Base-by-base conservation (phyloP, 768 basidiomycete species). In the Mycena chlorophos region DNA sequence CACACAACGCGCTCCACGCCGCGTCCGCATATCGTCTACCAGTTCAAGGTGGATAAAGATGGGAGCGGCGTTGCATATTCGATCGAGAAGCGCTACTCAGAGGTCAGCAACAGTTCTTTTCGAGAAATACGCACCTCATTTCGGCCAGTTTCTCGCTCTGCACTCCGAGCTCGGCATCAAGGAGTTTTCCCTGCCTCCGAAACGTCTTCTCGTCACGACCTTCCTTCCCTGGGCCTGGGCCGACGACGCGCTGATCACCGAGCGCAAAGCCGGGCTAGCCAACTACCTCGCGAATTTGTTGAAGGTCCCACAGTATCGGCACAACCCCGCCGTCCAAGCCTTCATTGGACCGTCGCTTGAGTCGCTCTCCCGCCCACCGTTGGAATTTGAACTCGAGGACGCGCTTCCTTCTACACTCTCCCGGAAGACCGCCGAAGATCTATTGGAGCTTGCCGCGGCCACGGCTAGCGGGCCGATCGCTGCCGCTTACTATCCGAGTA, bases 201-300 rank as follows among this genome's bases (percentile, higher is more conserved):
- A 80, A 67, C 76, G 78, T n/a, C 68, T 77, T 20, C 66, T 83
- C 5, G 66, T 68, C n/a, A 80, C 77, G 8, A 73, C 72, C 1
- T 78, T 83, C 61, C 52, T 81, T 19, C 80, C 81, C 0, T 77
- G 76, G 2, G 78, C 78, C 2, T 83, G 83, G 81, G 69, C 78
- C 16, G 78, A 82, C 61, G 79, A 83, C 57, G 54, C 70, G 12
- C 76, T 83, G 31, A 80, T 49, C 19, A 26, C 71, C 1, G 77
- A 77, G 57, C 75, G 77, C 52, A 81, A 77, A 60, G 55, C 62
- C 13, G 78, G 75, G 10, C 66, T 81, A 27, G 64, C 66, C 30
- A 62, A 62, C 20, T 81, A 78, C 55, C 67, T 81, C 51, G 66
- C 63, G 40, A 63, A 63, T 17, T 63, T 79, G 43, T 55, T 74